Evolutionary conservation across 2,329 filamentous ascomycete species (phyloP).

Genomic region (Colletotrichum agaves): DNA sequence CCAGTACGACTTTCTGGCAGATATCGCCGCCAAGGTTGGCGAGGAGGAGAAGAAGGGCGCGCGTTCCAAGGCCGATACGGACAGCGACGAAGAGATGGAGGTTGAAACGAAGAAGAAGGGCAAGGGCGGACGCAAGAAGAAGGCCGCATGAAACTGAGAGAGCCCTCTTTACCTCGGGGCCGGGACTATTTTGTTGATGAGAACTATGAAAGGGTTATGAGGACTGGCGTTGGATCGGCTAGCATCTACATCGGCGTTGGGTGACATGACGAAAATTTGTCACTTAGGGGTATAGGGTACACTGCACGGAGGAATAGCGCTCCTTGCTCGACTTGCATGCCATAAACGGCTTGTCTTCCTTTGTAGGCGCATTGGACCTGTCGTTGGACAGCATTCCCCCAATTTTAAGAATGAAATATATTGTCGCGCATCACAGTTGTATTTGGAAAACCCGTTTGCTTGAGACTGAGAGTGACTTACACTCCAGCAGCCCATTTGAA

Average conservation of each 20-base stretch:
- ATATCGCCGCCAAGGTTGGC: slow-evolving; percentile 88
- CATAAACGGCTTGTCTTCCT: slow-evolving; percentile 31
- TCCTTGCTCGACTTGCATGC: slow-evolving; percentile 34
- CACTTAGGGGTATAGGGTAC: slow-evolving; percentile 32
- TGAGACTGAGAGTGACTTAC: slow-evolving; percentile 9
- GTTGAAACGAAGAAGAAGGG: slow-evolving; percentile 60
- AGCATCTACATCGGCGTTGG: slow-evolving; percentile 44
- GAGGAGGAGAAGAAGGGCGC: slow-evolving; percentile 61
- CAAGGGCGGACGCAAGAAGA: slow-evolving; percentile 62
- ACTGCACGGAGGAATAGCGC: slow-evolving; percentile 31
- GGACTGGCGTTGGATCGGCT: slow-evolving; percentile 41
- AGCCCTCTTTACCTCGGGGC: neutral
- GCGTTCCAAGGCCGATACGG: slow-evolving; percentile 60
- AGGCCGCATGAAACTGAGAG: slow-evolving; percentile 44
- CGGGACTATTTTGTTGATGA: slow-evolving; percentile 26
- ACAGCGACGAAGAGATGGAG: slow-evolving; percentile 61
- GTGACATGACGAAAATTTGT: slow-evolving; percentile 36
- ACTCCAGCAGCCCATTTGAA: slow-evolving; percentile 20
- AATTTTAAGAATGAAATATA: slow-evolving; percentile 21
- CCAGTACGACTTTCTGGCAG: slow-evolving; percentile 92
- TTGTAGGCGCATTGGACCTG: slow-evolving; percentile 23
- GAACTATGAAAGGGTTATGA: slow-evolving; percentile 37
- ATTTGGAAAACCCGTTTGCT: neutral
- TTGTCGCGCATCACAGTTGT: neutral
- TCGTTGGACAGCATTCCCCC: slow-evolving; percentile 19